phyloP scores from a whole-genome alignment of 2,329 filamentous ascomycete species.

The Fusarium sp. region DNA sequence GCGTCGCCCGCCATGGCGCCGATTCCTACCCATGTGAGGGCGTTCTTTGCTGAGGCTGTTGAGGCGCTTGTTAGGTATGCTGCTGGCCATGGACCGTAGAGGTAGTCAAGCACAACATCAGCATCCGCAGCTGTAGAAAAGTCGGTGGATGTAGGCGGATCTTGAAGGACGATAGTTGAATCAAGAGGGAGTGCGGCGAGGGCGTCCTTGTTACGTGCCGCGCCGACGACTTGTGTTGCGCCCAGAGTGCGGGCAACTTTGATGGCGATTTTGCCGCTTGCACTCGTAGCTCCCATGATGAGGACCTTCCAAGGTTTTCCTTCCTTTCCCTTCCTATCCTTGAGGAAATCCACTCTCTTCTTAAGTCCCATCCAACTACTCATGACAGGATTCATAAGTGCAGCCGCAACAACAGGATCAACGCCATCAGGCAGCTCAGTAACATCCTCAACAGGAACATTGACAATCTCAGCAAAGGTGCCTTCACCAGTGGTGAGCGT shows the following conservation, averaged over 20 bases:
- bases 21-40: constrained; percentile 64
- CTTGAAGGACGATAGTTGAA: constrained; percentile 55
- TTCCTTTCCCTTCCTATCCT: constrained; percentile 33
- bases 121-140: constrained; percentile 57
- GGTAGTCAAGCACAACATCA: constrained; percentile 67
- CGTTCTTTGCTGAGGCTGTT: constrained; percentile 45
- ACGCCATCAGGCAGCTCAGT: constrained; percentile 56
- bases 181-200: constrained; percentile 58
- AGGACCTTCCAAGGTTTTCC: constrained; percentile 57
- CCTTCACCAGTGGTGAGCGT: constrained; percentile 50
- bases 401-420: constrained; percentile 62
- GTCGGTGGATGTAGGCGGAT: constrained; percentile 55
- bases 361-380: constrained; percentile 68
- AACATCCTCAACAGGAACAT: constrained; percentile 53
- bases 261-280: constrained; percentile 62
- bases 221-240: constrained; percentile 61
- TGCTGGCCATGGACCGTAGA: constrained; percentile 60
- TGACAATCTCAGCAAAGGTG: constrained; percentile 60
- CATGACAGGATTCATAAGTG: constrained; percentile 64
- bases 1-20: constrained; percentile 56
- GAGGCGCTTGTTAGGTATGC: constrained; percentile 55
- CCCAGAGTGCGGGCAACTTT: constrained; percentile 59
- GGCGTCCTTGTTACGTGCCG: constrained; percentile 58
- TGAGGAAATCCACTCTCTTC: constrained; percentile 51
- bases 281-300: constrained; percentile 64